A percentile compares a stretch with the other conserved stretches of the same genome.
Conservation (phyloP, 2,329 filamentous ascomycete genomes). For the Fonsecaea nubica region DNA sequence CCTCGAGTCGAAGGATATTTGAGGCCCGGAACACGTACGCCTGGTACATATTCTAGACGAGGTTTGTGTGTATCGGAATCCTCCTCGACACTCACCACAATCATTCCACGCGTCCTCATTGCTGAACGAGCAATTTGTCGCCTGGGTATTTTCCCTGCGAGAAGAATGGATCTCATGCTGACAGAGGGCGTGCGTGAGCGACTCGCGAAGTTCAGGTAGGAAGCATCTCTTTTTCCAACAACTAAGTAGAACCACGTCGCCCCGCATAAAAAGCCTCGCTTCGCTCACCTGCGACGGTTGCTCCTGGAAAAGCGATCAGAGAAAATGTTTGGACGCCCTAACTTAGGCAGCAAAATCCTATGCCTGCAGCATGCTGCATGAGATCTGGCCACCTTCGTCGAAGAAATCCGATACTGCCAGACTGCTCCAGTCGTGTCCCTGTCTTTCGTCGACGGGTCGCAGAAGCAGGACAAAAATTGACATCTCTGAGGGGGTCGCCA, state of each 20-base stretch:
- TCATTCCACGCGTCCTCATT: background rate
- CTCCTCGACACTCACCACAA: no score
- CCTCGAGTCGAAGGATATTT: background rate
- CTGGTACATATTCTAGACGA: background rate
- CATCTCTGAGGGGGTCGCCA: conserved; percentile 9
- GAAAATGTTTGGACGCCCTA: conserved; percentile 15
- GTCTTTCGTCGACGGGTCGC: conserved; percentile 7
- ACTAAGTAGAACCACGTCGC: conserved; percentile 33
- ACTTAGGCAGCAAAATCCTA: conserved; percentile 31
- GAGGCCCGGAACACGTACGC: background rate
- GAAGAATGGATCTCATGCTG: background rate
- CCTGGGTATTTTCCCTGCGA: background rate
- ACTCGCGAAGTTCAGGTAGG: conserved; percentile 9
- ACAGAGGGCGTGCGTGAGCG: background rate
- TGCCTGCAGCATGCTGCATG: conserved; percentile 34
- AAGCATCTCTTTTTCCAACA: background rate
- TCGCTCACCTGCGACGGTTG: conserved; percentile 9
- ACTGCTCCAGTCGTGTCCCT: conserved; percentile 2
- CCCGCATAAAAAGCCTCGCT: conserved; percentile 29
- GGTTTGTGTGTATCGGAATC: background rate
- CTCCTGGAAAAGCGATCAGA: conserved; percentile 10
- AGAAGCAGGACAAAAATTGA: conserved; percentile 7
- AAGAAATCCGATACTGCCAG: conserved; percentile 4
- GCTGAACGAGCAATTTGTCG: conserved; percentile 9
- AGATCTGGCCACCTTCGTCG: conserved; percentile 9